Evolutionary conservation across 2,329 filamentous ascomycete species (phyloP).

Genomic region (Stachybotrys chlorohalonatus): DNA sequence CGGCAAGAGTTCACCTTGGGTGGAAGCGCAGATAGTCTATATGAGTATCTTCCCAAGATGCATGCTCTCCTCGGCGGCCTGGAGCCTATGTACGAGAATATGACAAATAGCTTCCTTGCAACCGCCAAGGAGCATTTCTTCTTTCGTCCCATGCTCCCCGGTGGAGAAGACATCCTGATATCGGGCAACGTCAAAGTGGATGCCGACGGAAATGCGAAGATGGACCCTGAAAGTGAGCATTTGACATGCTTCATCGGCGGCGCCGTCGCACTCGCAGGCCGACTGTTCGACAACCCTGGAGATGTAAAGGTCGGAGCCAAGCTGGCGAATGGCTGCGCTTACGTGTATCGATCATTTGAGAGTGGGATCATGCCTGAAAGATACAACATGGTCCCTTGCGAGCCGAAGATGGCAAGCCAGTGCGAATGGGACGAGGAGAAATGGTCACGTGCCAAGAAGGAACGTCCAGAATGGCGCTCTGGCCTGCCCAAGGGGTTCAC

Average conservation of each 20-base stretch:
- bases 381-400: conserved; percentile 32
- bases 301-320: conserved; percentile 34
- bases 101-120: conserved; percentile 45
- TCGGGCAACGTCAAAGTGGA: conserved; percentile 41
- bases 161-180: conserved; percentile 37
- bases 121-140: conserved; percentile 46
- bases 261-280: conserved; percentile 38
- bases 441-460: conserved; percentile 22
- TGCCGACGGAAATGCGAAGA: conserved; percentile 31
- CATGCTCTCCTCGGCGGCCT: conserved; percentile 48
- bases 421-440: conserved; percentile 25
- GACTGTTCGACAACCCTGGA: conserved; percentile 28
- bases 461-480: conserved; percentile 13
- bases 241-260: conserved; percentile 43
- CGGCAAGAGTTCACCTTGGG: conserved; percentile 24
- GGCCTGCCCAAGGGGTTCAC: conserved; percentile 51
- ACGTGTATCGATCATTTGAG: conserved; percentile 36
- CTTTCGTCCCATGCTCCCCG: conserved; percentile 32
- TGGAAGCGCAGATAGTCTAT: conserved; percentile 24
- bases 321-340: conserved; percentile 42
- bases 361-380: conserved; percentile 45
- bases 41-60: conserved; percentile 32
- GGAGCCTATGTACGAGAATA: conserved; percentile 39
- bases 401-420: conserved; percentile 13
- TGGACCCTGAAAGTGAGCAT: conserved; percentile 30